Conservation (phyloP, 352 stramenopile genomes). For the Phytopythium montanum region DNA sequence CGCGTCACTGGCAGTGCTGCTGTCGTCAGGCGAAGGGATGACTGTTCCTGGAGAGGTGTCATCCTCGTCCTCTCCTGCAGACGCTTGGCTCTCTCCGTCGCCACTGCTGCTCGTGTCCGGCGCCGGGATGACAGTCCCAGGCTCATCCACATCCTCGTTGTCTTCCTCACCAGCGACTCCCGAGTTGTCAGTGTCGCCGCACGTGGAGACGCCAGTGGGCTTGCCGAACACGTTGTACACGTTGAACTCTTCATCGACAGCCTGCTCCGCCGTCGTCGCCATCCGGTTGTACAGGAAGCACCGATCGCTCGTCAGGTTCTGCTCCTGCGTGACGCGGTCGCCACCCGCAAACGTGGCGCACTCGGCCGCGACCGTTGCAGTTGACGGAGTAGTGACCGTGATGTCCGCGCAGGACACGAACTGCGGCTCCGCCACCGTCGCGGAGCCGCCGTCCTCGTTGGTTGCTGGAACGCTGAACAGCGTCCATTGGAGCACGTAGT, state of each 20-base stretch:
- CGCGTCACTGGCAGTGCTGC: background rate
- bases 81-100: background rate
- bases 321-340: conserved; percentile 43
- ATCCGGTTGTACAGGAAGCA: conserved; percentile 60
- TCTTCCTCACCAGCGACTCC: background rate
- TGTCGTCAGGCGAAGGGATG: background rate
- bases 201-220: conserved; percentile 9
- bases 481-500: conserved; percentile 59
- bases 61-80: background rate
- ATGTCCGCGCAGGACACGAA: conserved; percentile 57
- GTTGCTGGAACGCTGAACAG: conserved; percentile 35
- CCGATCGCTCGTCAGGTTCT: conserved; percentile 27
- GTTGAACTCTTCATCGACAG: conserved; percentile 33
- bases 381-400: conserved; percentile 24
- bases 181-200: background rate
- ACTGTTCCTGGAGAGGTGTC: background rate
- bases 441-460: conserved; percentile 31
- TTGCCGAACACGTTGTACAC: conserved; percentile 50
- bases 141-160: background rate
- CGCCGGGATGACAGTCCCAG: conserved; percentile 1
- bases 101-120: background rate
- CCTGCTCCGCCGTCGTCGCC: conserved; percentile 36
- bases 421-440: conserved; percentile 34
- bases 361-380: conserved; percentile 20
- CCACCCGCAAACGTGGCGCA: conserved; percentile 47